phyloP scores from a whole-genome alignment of 305 asterid species.

The Andrographis paniculata region DNA sequence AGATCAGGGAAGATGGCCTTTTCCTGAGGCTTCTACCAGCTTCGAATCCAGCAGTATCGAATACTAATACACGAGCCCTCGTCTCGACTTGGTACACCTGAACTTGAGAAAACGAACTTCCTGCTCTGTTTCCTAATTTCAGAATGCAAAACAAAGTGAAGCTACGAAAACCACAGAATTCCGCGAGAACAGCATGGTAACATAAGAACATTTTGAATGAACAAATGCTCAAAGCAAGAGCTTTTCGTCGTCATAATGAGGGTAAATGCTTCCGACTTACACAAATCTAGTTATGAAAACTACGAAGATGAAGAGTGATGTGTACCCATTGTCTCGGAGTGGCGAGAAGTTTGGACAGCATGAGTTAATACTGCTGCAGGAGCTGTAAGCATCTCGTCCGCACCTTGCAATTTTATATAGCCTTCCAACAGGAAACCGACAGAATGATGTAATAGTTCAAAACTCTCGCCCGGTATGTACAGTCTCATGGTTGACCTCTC shows the following conservation, averaged over 20 bases:
- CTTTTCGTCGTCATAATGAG: too few species aligned
- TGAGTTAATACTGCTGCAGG: conserved; percentile 61
- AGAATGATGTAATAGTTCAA: conserved; percentile 66
- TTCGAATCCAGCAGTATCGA: conserved; percentile 66
- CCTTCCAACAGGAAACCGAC: conserved; percentile 91
- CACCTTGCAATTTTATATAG: conserved; percentile 54
- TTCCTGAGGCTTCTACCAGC: conserved; percentile 40
- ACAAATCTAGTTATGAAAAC: too few species aligned
- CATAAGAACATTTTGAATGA: neutral
- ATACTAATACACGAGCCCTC: conserved; percentile 55
- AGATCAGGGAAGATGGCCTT: conserved; percentile 43
- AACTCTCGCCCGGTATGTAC: conserved; percentile 70
- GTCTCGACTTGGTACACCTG: conserved; percentile 62
- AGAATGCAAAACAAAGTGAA: conserved; percentile 9
- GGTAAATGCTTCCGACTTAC: too few species aligned
- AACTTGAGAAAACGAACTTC: conserved; percentile 51
- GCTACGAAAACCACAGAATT: too few species aligned
- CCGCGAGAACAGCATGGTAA: neutral
- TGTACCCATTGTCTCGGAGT: conserved; percentile 58
- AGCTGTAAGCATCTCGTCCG: conserved; percentile 50
- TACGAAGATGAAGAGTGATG: conserved; percentile 9
- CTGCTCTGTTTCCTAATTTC: conserved; percentile 34
- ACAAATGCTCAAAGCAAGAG: too few species aligned
- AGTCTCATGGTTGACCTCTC: conserved; percentile 62
- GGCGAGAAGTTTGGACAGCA: conserved; percentile 40